Base-by-base conservation (phyloP, 352 stramenopile genomes). In the Pythium dissotocum region DNA sequence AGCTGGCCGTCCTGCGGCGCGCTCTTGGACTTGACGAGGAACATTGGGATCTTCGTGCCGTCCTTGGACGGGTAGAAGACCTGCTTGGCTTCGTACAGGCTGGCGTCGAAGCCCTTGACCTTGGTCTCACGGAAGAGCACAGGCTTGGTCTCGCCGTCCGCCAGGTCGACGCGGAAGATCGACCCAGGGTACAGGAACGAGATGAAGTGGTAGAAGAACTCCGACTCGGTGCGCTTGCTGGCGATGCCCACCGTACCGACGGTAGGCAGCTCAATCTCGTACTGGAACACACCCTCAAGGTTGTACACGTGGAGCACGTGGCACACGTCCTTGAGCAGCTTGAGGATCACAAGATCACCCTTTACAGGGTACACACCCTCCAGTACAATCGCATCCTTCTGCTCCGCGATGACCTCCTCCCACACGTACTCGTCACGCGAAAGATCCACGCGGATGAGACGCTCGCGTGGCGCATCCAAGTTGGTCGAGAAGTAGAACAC, bases 21-120 rank as follows among this genome's bases (percentile, higher is more conserved):
- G 49, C 81, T 81, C 75, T 96, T 94, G 60, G 89, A 87, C 64
- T 90, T 89, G 51, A 98, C 85, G 24, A 98, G 86, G 75, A 98
- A 98, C 81, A 98, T 98, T 3, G 96, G 96, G 71, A 99, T 89
- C 73, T 96, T 88, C 8, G 94, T 98, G 46, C 95, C 96, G 69
- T 98, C 96, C 65, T 96, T 93, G 35, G 88, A 97, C 16, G 83
- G 89, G 54, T 97, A 97, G 69, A 97, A 97, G 13, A 94, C 73
- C 65, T 92, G 85, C 68, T 89, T 80, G 13, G 89, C 87, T 51
- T 95, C 80, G 63, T 90, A 97, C 30, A 92, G 78, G 35, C 73
- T 84, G 7, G 90, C 68, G 51, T 93, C 80, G 61, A 97, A 94
- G 32, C 78, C 87, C 48, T 92, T 91, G 49, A 97, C 84, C 68